These are phyloP conservation scores for Panicum miliaceum DNA, from an alignment of 176 grass and related monocot genomes.

Conservation along the genomic window DNA sequence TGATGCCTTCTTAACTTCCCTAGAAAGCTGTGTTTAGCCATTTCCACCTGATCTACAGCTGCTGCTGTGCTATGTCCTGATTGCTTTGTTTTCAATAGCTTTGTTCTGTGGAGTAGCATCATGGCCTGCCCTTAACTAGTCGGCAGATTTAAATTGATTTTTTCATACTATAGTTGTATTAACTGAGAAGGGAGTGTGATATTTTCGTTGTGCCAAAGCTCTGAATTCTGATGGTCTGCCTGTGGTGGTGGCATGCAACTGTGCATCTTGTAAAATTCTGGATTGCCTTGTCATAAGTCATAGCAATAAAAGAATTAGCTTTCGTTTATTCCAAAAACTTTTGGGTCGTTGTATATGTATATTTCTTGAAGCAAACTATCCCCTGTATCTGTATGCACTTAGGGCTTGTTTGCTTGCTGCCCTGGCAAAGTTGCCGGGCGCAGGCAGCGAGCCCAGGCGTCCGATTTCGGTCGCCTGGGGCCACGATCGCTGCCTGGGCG, in stretches of 20 bases:
- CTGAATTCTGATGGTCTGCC: not conserved
- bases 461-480: too few relatives aligned
- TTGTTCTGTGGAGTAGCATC: conserved; percentile 30
- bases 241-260: not conserved
- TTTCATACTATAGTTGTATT: conserved; percentile 32
- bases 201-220: conserved; percentile 2
- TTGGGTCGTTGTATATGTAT: not conserved
- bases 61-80: conserved; percentile 33
- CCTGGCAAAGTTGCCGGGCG: too few relatives aligned
- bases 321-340: not conserved
- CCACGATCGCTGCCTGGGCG: too few relatives aligned
- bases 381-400: too few relatives aligned
- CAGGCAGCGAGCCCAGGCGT: too few relatives aligned
- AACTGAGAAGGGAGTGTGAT: conserved; percentile 28
- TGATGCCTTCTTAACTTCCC: conserved; percentile 50
- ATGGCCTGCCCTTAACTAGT: conserved; percentile 46
- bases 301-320: conserved; percentile 1
- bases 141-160: conserved; percentile 38
- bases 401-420: too few relatives aligned
- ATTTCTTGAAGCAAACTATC: not conserved
- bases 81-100: conserved; percentile 37
- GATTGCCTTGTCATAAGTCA: conserved; percentile 1
- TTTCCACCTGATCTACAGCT: conserved; percentile 43
- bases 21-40: conserved; percentile 44
- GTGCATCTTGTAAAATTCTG: not conserved